These are phyloP conservation scores for Bolboschoenoplectus hybrid DNA, from an alignment of 202 grass and related monocot species.

Conservation along the genomic window DNA sequence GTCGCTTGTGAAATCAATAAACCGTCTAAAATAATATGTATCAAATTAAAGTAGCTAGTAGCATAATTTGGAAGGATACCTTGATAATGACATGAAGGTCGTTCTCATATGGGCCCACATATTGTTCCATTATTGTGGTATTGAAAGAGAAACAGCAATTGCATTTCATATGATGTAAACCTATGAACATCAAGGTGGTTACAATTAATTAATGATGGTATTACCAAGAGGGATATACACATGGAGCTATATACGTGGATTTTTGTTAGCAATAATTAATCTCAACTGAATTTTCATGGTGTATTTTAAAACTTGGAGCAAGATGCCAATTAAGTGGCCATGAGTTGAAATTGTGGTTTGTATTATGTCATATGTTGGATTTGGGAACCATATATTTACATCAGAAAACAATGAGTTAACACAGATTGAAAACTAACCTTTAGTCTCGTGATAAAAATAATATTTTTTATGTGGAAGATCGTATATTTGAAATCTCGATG, in stretches of 20 bases:
- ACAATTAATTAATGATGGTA: slow-evolving; percentile 73
- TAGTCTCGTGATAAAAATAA: no score
- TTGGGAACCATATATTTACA: neutral
- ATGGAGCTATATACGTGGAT: neutral
- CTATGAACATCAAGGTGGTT: slow-evolving; percentile 46
- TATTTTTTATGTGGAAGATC: no score
- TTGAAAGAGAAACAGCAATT: slow-evolving; percentile 50
- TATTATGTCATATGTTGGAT: neutral
- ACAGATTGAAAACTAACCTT: neutral
- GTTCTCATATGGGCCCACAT: slow-evolving; percentile 30
- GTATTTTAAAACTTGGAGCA: neutral
- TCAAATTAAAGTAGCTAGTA: neutral
- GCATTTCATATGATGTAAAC: slow-evolving; percentile 43
- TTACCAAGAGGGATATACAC: slow-evolving; percentile 52
- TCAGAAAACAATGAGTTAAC: neutral
- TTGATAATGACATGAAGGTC: slow-evolving; percentile 54
- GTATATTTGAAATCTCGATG: no score
- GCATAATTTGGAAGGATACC: slow-evolving; percentile 45
- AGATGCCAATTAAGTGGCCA: neutral
- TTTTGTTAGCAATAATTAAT: slow-evolving; percentile 26
- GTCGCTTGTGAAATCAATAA: neutral
- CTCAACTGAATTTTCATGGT: neutral
- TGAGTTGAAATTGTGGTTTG: slow-evolving; percentile 4
- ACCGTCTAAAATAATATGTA: neutral
- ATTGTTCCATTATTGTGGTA: slow-evolving; percentile 52